Evolutionary conservation across 148 eudicot genomes (phyloP).

Genomic region (Rhododendron vialii): DNA sequence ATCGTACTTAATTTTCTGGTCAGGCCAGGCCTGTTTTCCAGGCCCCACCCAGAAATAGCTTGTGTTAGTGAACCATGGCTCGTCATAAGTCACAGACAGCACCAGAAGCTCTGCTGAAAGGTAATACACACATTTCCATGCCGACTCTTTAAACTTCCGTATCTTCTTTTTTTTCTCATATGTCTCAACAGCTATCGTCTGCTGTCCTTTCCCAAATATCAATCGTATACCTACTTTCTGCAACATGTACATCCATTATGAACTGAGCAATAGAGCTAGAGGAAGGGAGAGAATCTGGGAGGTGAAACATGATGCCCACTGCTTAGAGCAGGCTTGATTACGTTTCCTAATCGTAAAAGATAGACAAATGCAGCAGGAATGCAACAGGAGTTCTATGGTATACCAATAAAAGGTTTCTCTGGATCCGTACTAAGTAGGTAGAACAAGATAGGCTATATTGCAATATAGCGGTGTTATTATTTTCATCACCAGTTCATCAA

Average conservation of each 20-base stretch:
- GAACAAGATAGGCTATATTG: neutral
- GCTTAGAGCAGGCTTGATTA: neutral
- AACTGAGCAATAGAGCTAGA: neutral
- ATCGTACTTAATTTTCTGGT: constrained; percentile 67
- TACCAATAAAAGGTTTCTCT: neutral
- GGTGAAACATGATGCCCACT: neutral
- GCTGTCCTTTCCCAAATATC: constrained; percentile 57
- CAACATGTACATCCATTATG: constrained; percentile 25
- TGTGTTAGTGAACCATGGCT: constrained; percentile 79
- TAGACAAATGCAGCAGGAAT: neutral
- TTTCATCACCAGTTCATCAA: neutral
- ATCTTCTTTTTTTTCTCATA: constrained; percentile 54
- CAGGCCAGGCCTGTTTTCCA: constrained; percentile 86
- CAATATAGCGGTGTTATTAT: neutral
- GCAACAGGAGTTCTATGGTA: neutral
- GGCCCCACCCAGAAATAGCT: constrained; percentile 76
- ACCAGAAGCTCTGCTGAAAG: constrained; percentile 82
- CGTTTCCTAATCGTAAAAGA: neutral
- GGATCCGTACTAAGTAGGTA: neutral
- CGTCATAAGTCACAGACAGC: constrained; percentile 65
- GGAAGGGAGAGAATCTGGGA: neutral
- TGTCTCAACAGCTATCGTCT: constrained; percentile 32
- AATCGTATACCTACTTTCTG: constrained; percentile 66
- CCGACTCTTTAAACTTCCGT: constrained; percentile 89
- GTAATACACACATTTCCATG: constrained; percentile 85